Conservation (phyloP, 805 yeast species). For the Starmerella bacillaris region DNA sequence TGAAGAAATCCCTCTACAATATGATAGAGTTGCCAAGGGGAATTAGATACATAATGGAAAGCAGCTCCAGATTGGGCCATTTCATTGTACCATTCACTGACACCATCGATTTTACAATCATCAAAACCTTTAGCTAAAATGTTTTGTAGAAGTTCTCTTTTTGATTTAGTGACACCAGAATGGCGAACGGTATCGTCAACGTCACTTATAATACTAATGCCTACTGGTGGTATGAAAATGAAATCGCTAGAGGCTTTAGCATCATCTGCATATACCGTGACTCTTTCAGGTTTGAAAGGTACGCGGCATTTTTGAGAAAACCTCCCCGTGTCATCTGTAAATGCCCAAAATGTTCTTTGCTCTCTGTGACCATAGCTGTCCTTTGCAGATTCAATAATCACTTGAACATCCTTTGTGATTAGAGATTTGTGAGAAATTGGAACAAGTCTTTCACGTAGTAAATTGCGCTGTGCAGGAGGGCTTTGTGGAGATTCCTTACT, state of each 20-base stretch:
- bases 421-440: constrained; percentile 15
- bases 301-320: constrained; percentile 10
- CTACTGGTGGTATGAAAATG: constrained; percentile 21
- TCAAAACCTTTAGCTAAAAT: constrained; percentile 49
- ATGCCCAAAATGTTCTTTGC: constrained; percentile 11
- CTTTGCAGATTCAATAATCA: constrained; percentile 8
- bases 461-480: neutral
- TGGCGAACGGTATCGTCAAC: constrained; percentile 85
- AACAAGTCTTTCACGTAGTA: constrained; percentile 14
- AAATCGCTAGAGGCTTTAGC: constrained; percentile 7
- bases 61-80: constrained; percentile 33
- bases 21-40: constrained; percentile 77
- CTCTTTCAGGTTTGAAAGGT: constrained; percentile 12
- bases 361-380: constrained; percentile 6
- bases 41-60: constrained; percentile 89
- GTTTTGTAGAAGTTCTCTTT: constrained; percentile 62
- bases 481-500: too few species aligned
- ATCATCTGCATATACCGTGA: constrained; percentile 4
- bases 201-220: constrained; percentile 68
- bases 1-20: constrained; percentile 40
- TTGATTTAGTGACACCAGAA: constrained; percentile 82
- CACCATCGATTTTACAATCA: constrained; percentile 57
- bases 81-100: constrained; percentile 52
- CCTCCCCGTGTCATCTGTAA: constrained; percentile 18
- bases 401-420: constrained; percentile 11